Evolutionary conservation across 1,139 yeast species (phyloP).

Genomic region (Lodderomyces theae): DNA sequence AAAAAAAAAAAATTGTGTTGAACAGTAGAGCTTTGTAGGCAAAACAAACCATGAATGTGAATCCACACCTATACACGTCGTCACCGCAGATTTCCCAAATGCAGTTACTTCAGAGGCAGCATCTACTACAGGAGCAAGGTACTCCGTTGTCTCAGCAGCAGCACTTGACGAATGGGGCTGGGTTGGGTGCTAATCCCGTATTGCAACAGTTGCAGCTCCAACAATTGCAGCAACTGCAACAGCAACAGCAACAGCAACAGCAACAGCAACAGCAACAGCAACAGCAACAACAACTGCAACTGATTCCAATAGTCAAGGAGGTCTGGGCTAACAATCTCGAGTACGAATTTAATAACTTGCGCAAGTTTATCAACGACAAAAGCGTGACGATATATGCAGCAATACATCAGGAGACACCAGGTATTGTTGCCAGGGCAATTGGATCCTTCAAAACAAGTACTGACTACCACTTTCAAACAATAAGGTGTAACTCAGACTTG

Average conservation of each 20-base stretch:
- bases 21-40: not conserved
- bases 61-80: slow-evolving; percentile 38
- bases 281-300: slow-evolving; percentile 14
- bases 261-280: slow-evolving; percentile 15
- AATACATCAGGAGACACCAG: slow-evolving; percentile 90
- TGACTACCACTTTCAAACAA: slow-evolving; percentile 94
- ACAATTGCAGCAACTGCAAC: slow-evolving; percentile 22
- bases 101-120: slow-evolving; percentile 37
- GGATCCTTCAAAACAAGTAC: slow-evolving; percentile 90
- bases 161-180: slow-evolving; percentile 18
- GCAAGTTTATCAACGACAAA: slow-evolving; percentile 63
- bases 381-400: slow-evolving; percentile 63
- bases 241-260: slow-evolving; percentile 18
- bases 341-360: slow-evolving; percentile 71
- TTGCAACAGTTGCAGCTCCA: slow-evolving; percentile 32
- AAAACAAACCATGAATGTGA: slow-evolving; percentile 27
- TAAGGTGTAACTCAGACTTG: slow-evolving; percentile 87
- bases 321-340: slow-evolving; percentile 89
- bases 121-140: slow-evolving; percentile 26
- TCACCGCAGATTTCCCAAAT: slow-evolving; percentile 41
- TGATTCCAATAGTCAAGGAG: slow-evolving; percentile 50
- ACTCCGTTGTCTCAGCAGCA: slow-evolving; percentile 22
- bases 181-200: slow-evolving; percentile 23
- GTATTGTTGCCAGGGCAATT: slow-evolving; percentile 92
- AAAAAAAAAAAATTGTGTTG: too few relatives aligned